Evolutionary conservation across 2,329 filamentous ascomycete genomes (phyloP).

Genomic region (Penicillium freii): DNA sequence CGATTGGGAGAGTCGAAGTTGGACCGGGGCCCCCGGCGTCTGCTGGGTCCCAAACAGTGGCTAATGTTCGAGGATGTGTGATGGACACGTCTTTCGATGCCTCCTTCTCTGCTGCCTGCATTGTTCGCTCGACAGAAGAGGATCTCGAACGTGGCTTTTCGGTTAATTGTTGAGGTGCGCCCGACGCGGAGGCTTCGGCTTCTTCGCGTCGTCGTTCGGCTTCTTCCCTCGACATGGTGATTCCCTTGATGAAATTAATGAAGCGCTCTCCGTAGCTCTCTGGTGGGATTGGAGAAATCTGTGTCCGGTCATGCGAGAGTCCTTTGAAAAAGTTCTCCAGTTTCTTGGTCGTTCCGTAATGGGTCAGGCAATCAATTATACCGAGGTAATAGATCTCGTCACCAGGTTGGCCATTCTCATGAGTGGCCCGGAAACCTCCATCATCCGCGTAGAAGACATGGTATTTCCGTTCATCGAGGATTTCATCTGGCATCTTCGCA

Average conservation of each 20-base stretch:
- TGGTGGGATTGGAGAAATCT: constrained; percentile 91
- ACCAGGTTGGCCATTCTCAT: constrained; percentile 78
- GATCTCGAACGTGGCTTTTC: constrained; percentile 30
- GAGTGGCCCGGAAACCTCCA: constrained; percentile 87
- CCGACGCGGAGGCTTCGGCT: constrained; percentile 25
- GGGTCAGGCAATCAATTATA: constrained; percentile 96
- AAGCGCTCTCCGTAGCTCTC: constrained; percentile 92
- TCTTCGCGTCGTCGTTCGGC: constrained; percentile 55
- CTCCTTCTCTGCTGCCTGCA: constrained; percentile 61
- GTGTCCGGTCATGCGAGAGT: constrained; percentile 72
- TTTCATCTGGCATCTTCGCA: constrained; percentile 85
- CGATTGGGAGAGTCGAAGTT: constrained; percentile 69
- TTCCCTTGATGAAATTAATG: constrained; percentile 82
- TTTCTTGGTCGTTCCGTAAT: constrained; percentile 93
- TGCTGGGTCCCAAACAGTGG: constrained; percentile 57
- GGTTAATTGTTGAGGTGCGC: constrained; percentile 23
- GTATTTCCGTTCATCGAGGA: constrained; percentile 71
- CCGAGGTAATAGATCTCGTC: constrained; percentile 97
- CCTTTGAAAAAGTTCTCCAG: constrained; percentile 98
- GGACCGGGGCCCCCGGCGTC: constrained; percentile 54
- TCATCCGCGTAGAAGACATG: constrained; percentile 93
- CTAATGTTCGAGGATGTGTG: constrained; percentile 62
- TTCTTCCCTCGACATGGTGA: constrained; percentile 88
- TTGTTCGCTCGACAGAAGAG: constrained; percentile 52
- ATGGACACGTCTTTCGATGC: constrained; percentile 61